Evolutionary conservation across 2,329 filamentous ascomycete species (phyloP).

Genomic region (Mycosphaerella sp.): DNA sequence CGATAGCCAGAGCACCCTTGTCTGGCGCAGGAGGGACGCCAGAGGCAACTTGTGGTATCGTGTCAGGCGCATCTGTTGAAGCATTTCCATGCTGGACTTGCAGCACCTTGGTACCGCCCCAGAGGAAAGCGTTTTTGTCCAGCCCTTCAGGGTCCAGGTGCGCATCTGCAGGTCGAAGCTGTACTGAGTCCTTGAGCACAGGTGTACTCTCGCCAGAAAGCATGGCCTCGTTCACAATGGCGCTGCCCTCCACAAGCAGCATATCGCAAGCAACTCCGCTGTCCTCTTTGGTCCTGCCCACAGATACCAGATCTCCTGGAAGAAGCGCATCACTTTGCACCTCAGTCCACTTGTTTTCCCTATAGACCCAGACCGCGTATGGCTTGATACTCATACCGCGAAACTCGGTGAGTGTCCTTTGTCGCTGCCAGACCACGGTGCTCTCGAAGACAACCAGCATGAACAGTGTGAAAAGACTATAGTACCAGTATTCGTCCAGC

Average conservation of each 20-base stretch:
- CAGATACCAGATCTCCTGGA: constrained; percentile 88
- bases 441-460: constrained; percentile 98
- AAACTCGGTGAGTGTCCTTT: constrained; percentile 92
- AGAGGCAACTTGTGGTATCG: constrained; percentile 61
- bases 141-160: constrained; percentile 78
- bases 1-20: constrained; percentile 86
- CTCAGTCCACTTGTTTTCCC: constrained; percentile 81
- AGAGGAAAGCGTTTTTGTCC: constrained; percentile 95
- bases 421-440: constrained; percentile 97
- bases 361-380: constrained; percentile 87
- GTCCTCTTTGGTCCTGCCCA: constrained; percentile 91
- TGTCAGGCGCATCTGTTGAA: constrained; percentile 57
- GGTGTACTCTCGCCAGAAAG: constrained; percentile 97
- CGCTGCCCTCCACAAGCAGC: constrained; percentile 87
- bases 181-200: constrained; percentile 90
- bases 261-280: constrained; percentile 96
- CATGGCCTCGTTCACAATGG: constrained; percentile 99
- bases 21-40: constrained; percentile 82
- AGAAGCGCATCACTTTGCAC: constrained; percentile 85
- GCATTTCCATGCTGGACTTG: constrained; percentile 85
- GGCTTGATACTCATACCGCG: constrained; percentile 99
- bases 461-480: constrained; percentile 96
- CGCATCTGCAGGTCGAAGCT: constrained; percentile 77
- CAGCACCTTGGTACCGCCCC: constrained; percentile 94
- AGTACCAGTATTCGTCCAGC: constrained; percentile 99